Evolutionary conservation across 1,139 yeast genomes (phyloP).

Genomic region (Kodamaea derodonti): DNA sequence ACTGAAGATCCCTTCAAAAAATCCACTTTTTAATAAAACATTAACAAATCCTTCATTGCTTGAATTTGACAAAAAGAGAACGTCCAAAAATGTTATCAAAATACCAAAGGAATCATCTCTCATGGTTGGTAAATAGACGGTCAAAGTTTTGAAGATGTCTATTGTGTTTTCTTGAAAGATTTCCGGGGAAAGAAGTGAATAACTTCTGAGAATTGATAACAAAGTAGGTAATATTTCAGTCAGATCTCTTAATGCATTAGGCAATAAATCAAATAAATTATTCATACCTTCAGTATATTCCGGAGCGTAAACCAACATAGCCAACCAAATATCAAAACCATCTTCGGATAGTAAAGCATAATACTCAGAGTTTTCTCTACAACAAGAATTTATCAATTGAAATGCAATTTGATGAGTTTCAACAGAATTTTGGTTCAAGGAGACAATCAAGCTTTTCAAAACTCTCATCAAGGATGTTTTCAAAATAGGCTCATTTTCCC

Average conservation of each 20-base stretch:
- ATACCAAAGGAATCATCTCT: constrained; percentile 67
- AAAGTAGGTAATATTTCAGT: constrained; percentile 76
- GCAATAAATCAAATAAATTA: constrained; percentile 39
- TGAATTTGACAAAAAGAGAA: constrained; percentile 36
- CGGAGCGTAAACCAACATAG: constrained; percentile 58
- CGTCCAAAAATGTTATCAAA: constrained; percentile 57
- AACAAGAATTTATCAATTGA: constrained; percentile 67
- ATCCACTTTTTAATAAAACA: constrained; percentile 41
- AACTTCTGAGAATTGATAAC: constrained; percentile 68
- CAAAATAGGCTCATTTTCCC: constrained; percentile 73
- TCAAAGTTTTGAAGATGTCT: constrained; percentile 49
- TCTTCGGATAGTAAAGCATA: constrained; percentile 75
- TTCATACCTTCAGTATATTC: background rate
- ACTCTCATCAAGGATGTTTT: constrained; percentile 71
- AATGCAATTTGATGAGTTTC: constrained; percentile 61
- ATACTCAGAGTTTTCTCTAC: constrained; percentile 52
- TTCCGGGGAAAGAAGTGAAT: constrained; percentile 55
- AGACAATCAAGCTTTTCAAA: constrained; percentile 57
- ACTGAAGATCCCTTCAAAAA: constrained; percentile 42
- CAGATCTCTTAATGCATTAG: constrained; percentile 52
- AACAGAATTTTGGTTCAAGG: constrained; percentile 58
- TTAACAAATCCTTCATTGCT: constrained; percentile 27
- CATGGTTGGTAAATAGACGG: constrained; percentile 56
- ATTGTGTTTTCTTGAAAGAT: constrained; percentile 29
- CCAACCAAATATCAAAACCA: constrained; percentile 82